These are phyloP conservation scores for Ochromonas danica DNA, from an alignment of 108 stramenopile species.

Conservation along the genomic window DNA sequence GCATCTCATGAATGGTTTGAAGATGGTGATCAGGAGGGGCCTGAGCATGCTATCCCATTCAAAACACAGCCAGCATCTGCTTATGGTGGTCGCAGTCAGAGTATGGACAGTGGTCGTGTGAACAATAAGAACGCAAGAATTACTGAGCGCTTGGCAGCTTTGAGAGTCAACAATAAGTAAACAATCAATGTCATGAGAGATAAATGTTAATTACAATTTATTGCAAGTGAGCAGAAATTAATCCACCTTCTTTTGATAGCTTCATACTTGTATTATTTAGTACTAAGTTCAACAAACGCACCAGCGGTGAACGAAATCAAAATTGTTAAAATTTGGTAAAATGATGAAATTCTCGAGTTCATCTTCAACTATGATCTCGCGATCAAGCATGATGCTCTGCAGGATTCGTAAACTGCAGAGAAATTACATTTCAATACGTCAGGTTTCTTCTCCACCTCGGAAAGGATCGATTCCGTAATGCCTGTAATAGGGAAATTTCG, in stretches of 20 bases:
- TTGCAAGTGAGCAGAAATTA: constrained; percentile 16
- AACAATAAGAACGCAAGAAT: constrained; percentile 10
- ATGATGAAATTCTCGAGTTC: constrained; percentile 16
- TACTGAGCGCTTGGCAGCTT: constrained; percentile 13
- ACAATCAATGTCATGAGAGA: constrained; percentile 16
- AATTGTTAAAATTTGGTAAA: constrained; percentile 18
- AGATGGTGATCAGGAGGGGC: no score
- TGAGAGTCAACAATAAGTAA: no score
- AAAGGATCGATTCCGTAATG: constrained; percentile 5
- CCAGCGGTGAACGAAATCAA: constrained; percentile 9
- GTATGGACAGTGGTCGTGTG: constrained; percentile 1
- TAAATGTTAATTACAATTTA: constrained; percentile 18
- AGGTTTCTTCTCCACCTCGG: constrained; percentile 4
- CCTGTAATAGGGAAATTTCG: no score
- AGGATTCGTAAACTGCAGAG: constrained; percentile 15
- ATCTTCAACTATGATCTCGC: constrained; percentile 15
- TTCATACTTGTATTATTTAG: constrained; percentile 17
- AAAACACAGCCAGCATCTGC: no score
- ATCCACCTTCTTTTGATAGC: constrained; percentile 15
- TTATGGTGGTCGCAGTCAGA: no score
- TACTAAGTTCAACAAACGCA: constrained; percentile 16
- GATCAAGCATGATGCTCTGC: constrained; percentile 14
- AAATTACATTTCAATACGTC: constrained; percentile 10
- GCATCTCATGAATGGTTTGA: no score
- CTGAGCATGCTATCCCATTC: no score